These are phyloP conservation scores for Solanum hybrid DNA, from an alignment of 305 asterid species.

Conservation along the genomic window DNA sequence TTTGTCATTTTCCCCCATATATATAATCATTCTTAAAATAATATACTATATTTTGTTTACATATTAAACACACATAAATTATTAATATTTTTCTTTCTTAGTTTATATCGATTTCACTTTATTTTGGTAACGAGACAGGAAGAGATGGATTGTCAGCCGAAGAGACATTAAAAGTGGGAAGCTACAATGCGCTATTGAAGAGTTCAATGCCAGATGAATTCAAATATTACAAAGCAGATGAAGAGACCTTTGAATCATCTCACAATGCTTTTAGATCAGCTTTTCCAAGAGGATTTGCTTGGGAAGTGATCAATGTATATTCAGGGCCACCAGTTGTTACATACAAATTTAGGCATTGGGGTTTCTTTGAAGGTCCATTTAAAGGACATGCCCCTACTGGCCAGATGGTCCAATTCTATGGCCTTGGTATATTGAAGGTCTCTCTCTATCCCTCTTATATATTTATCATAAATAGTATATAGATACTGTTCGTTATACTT, in stretches of 20 bases:
- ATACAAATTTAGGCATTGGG: constrained; percentile 59
- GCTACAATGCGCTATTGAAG: constrained; percentile 64
- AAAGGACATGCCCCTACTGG: constrained; percentile 62
- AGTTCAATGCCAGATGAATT: constrained; percentile 66
- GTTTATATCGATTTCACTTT: background rate
- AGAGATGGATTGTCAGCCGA: constrained; percentile 56
- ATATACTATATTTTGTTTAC: background rate
- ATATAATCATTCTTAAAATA: no score
- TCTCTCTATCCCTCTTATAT: background rate
- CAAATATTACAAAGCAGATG: constrained; percentile 63
- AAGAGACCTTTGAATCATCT: constrained; percentile 75
- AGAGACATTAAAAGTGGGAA: constrained; percentile 57
- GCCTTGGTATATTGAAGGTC: constrained; percentile 60
- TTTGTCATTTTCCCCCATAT: no score
- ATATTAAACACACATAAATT: background rate
- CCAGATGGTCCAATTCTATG: constrained; percentile 55
- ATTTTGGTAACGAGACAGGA: constrained; percentile 18
- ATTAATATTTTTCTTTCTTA: background rate
- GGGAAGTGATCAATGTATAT: constrained; percentile 67
- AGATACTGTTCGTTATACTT: no score
- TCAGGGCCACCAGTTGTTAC: constrained; percentile 56
- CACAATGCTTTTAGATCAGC: constrained; percentile 56
- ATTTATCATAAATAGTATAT: background rate
- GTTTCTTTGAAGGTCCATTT: constrained; percentile 76
- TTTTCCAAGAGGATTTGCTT: constrained; percentile 78